A percentile compares a stretch with the other conserved stretches of the same genome.
phyloP scores from a whole-genome alignment of 2,329 filamentous ascomycete genomes.

The Phaeosphaeria sp. region DNA sequence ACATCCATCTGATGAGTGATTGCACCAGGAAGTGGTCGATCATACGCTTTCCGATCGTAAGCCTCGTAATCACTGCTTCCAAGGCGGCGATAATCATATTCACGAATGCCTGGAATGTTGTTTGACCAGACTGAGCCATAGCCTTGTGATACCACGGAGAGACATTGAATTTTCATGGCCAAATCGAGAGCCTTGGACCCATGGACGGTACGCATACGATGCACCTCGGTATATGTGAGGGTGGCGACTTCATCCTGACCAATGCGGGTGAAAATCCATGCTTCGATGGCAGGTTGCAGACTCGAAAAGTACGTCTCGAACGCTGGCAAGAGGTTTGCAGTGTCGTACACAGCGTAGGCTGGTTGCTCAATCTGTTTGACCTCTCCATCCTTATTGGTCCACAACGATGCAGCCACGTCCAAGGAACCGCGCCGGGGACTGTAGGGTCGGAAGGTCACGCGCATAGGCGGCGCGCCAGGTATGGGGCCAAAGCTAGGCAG shows the following conservation, averaged over 20 bases:
- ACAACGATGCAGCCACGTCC: conserved; percentile 39
- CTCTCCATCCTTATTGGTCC: conserved; percentile 38
- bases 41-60: conserved; percentile 41
- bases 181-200: conserved; percentile 34
- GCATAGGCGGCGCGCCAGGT: conserved; percentile 29
- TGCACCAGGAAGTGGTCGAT: conserved; percentile 43
- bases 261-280: conserved; percentile 40
- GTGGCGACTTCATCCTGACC: conserved; percentile 36
- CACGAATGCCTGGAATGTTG: conserved; percentile 40
- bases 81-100: conserved; percentile 38
- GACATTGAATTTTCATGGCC: conserved; percentile 42
- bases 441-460: conserved; percentile 37
- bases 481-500: conserved; percentile 43
- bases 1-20: conserved; percentile 48
- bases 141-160: conserved; percentile 46
- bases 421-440: conserved; percentile 31
- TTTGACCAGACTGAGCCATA: conserved; percentile 44
- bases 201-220: conserved; percentile 33
- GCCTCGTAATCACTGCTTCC: conserved; percentile 44
- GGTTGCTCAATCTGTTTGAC: conserved; percentile 37
- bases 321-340: conserved; percentile 29
- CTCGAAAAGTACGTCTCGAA: conserved; percentile 39
- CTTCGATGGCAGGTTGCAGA: conserved; percentile 37
- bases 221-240: conserved; percentile 41
- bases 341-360: conserved; percentile 46